phyloP scores from a whole-genome alignment of 1,139 yeast species.

The Suhomyces anneliseae region DNA sequence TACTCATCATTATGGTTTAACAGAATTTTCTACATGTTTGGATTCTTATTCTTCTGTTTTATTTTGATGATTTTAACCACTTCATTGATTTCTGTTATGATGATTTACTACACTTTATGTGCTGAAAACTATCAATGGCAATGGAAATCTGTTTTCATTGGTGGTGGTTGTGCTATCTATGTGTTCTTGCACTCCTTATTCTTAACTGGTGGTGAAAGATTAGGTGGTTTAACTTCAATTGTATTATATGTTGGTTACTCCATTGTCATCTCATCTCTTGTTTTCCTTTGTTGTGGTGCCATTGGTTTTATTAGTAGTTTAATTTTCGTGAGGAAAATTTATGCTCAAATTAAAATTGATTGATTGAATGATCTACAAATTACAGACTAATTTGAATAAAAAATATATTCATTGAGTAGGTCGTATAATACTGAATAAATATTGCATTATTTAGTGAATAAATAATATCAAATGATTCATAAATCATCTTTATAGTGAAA shows the following conservation, averaged over 20 bases:
- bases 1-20: conserved; percentile 93
- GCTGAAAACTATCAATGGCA: conserved; percentile 96
- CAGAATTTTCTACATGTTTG: conserved; percentile 95
- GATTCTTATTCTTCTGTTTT: conserved; percentile 88
- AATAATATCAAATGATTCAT: neutral
- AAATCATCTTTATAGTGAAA: neutral
- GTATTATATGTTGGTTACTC: conserved; percentile 89
- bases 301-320: conserved; percentile 80
- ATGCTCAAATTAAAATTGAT: conserved; percentile 84
- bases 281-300: conserved; percentile 84
- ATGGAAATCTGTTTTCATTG: conserved; percentile 86
- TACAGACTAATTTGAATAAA: too few species aligned
- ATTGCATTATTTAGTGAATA: neutral
- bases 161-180: conserved; percentile 87
- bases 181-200: conserved; percentile 81
- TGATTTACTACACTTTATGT: conserved; percentile 83
- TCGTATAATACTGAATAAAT: neutral
- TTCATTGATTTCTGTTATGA: conserved; percentile 72
- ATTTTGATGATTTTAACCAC: conserved; percentile 80
- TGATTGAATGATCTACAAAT: too few species aligned
- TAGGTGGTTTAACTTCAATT: conserved; percentile 75
- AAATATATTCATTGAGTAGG: neutral
- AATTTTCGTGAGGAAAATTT: conserved; percentile 75
- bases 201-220: conserved; percentile 61
- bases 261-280: conserved; percentile 62